phyloP scores from a whole-genome alignment of 78 protist genomes.

The slime mould (Dictyostelium discoideum) region dicty_2.7 NC_007088.5:6891001-6891500 shows the following conservation, averaged over 20 bases:
- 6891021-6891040: background rate
- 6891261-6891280: background rate
- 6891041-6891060: background rate
- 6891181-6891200: background rate
- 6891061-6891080: background rate
- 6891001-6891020: background rate
- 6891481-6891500: slow-evolving; percentile 96
- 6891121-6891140: background rate
- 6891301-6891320: background rate
- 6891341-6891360: background rate
- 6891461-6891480: slow-evolving; percentile 98
- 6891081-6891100: background rate
- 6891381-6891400: slow-evolving; percentile 89
- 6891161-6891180: background rate
- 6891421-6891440: slow-evolving; percentile 97
- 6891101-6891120: background rate
- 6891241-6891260: background rate
- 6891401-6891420: slow-evolving; percentile 98
- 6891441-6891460: slow-evolving; percentile 97
- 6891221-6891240: background rate
- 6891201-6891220: background rate
- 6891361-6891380: background rate
- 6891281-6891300: background rate
- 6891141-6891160: background rate
- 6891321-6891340: background rate